Conservation (phyloP, 2,329 filamentous ascomycete genomes). For the Talaromyces funiculosus region DNA sequence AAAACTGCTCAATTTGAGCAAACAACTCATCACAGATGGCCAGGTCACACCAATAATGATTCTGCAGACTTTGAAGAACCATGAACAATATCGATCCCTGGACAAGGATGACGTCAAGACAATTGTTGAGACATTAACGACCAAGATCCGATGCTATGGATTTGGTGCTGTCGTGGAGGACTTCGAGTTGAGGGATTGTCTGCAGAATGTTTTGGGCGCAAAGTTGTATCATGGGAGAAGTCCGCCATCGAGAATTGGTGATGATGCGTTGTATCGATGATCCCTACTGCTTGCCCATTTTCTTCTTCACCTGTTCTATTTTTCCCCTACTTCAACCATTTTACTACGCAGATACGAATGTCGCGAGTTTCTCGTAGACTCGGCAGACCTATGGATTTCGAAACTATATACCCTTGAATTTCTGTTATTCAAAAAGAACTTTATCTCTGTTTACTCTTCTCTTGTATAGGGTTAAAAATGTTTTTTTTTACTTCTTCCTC, state of each 20-base stretch:
- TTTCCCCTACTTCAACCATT: not conserved
- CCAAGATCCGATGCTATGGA: slow-evolving; percentile 87
- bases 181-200: slow-evolving; percentile 63
- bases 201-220: slow-evolving; percentile 60
- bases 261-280: slow-evolving; percentile 27
- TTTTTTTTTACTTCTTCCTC: not conserved
- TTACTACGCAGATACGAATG: not conserved
- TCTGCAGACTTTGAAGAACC: slow-evolving; percentile 72
- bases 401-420: not conserved
- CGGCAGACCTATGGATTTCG: not conserved
- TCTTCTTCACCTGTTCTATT: too few species aligned
- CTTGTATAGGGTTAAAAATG: not conserved
- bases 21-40: slow-evolving; percentile 73
- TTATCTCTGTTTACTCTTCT: not conserved
- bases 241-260: slow-evolving; percentile 14
- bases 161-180: slow-evolving; percentile 67
- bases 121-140: slow-evolving; percentile 66
- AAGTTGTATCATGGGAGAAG: slow-evolving; percentile 24
- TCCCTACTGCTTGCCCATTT: not conserved
- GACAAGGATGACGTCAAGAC: slow-evolving; percentile 62
- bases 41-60: slow-evolving; percentile 90
- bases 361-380: not conserved
- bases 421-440: not conserved
- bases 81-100: slow-evolving; percentile 64
- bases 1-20: slow-evolving; percentile 78